Percentiles rank a stretch among this genome's conserved stretches.
These are phyloP conservation scores for Lumnitzera littorea DNA, from an alignment of 345 rosid species.

Conservation along the genomic window DNA sequence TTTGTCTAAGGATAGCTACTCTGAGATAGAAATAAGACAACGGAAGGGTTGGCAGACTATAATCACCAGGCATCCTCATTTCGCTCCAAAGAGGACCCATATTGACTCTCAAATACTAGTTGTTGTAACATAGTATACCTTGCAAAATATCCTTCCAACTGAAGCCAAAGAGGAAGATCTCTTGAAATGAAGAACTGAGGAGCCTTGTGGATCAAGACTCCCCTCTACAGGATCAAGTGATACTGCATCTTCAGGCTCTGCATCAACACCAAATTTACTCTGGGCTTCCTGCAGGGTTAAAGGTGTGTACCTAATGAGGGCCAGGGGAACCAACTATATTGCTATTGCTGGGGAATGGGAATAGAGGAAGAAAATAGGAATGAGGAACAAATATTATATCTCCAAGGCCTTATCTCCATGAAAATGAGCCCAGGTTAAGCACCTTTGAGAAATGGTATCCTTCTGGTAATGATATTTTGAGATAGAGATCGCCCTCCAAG, in stretches of 20 bases:
- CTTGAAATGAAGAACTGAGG: constrained; percentile 44
- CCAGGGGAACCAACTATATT: too few species aligned
- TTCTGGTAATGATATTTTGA: constrained; percentile 64
- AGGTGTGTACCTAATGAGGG: not conserved
- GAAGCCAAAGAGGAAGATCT: constrained; percentile 51
- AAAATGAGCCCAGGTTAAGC: constrained; percentile 1
- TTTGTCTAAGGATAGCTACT: not conserved
- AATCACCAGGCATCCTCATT: not conserved
- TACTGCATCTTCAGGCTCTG: constrained; percentile 61
- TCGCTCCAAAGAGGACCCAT: not conserved
- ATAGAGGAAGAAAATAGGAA: too few species aligned
- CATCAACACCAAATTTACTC: constrained; percentile 61
- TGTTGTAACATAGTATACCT: constrained; percentile 32
- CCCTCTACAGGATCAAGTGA: constrained; percentile 60
- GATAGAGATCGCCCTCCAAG: constrained; percentile 47
- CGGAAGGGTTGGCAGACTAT: not conserved
- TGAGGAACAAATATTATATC: not conserved
- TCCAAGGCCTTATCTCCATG: not conserved
- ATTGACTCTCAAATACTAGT: not conserved
- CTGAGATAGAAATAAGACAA: not conserved
- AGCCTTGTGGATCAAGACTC: constrained; percentile 64
- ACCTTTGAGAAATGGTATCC: constrained; percentile 94
- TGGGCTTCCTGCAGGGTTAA: constrained; percentile 58
- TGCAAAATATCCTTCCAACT: constrained; percentile 66
- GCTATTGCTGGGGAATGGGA: too few species aligned